Conservation (phyloP, 176 grass and related monocot species). For the Bromus sterilis region DNA sequence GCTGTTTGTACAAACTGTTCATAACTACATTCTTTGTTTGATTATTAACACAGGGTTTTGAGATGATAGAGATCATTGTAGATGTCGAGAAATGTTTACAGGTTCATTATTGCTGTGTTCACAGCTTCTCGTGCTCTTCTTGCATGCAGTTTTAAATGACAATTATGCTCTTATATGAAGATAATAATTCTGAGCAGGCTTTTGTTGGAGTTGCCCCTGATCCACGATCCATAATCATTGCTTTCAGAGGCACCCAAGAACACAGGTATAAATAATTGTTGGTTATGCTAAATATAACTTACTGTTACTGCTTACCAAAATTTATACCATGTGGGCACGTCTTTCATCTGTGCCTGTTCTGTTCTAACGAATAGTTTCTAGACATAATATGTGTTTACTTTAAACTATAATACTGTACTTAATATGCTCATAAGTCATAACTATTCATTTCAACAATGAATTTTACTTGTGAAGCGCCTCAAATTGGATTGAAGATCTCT, state of each 20-base stretch:
- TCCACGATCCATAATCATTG: constrained; percentile 60
- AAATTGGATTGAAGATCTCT: constrained; percentile 96
- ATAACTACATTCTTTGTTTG: not conserved
- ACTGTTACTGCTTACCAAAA: not conserved
- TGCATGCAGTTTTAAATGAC: not conserved
- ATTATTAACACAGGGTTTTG: constrained; percentile 58
- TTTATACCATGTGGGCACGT: not conserved
- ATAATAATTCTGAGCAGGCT: constrained; percentile 34
- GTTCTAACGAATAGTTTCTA: not conserved
- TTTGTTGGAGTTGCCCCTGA: constrained; percentile 85
- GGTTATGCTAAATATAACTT: not conserved
- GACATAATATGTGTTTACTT: not conserved
- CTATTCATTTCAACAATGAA: not conserved
- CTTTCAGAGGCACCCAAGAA: constrained; percentile 90
- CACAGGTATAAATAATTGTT: constrained; percentile 48
- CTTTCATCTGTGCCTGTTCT: not conserved
- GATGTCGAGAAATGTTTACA: constrained; percentile 89
- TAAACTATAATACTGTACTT: not conserved
- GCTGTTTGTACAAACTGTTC: not conserved
- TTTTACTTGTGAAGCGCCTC: constrained; percentile 36
- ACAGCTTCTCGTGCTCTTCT: not conserved
- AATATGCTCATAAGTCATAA: not conserved
- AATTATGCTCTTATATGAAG: not conserved
- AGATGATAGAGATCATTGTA: constrained; percentile 83
- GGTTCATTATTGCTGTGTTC: constrained; percentile 28